A percentile compares a stretch with the other conserved stretches of the same genome.
phyloP scores from a whole-genome alignment of 1,284 basidiomycete species.

The Ustilago sp. region DNA sequence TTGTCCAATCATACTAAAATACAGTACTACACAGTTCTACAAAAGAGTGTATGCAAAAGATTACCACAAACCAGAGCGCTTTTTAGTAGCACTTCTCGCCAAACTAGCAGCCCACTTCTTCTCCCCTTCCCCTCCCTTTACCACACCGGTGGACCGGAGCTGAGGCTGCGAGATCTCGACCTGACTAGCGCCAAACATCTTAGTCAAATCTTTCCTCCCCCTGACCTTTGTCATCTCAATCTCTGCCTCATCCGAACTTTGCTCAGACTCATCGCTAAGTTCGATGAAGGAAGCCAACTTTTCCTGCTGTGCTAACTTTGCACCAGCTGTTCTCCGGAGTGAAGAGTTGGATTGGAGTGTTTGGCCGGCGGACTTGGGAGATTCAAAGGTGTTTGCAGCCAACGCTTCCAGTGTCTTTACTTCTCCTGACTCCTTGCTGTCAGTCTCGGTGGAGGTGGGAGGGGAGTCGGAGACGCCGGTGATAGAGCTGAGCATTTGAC shows the following conservation, averaged over 20 bases:
- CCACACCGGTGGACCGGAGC: neutral
- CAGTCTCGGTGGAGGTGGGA: neutral
- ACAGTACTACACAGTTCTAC: neutral
- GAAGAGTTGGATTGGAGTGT: neutral
- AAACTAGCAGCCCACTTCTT: constrained; percentile 23
- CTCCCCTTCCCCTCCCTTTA: neutral
- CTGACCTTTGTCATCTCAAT: neutral
- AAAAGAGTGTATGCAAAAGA: neutral
- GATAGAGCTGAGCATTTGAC: constrained; percentile 29
- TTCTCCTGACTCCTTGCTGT: neutral
- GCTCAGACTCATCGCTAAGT: neutral
- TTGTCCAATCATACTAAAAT: neutral
- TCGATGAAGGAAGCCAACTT: neutral
- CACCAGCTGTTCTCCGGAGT: neutral
- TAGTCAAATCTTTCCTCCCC: constrained; percentile 35
- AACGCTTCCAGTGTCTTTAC: constrained; percentile 20
- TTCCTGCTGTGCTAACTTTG: neutral
- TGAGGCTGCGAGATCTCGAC: constrained; percentile 18
- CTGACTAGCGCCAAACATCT: constrained; percentile 36
- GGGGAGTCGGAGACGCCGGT: neutral
- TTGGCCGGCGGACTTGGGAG: neutral
- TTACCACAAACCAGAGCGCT: constrained; percentile 7
- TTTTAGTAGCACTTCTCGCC: constrained; percentile 7
- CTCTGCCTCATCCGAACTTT: constrained; percentile 3
- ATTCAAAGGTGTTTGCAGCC: constrained; percentile 27